phyloP scores from a whole-genome alignment of 441 rosid species.

The Brassica balearica region DNA sequence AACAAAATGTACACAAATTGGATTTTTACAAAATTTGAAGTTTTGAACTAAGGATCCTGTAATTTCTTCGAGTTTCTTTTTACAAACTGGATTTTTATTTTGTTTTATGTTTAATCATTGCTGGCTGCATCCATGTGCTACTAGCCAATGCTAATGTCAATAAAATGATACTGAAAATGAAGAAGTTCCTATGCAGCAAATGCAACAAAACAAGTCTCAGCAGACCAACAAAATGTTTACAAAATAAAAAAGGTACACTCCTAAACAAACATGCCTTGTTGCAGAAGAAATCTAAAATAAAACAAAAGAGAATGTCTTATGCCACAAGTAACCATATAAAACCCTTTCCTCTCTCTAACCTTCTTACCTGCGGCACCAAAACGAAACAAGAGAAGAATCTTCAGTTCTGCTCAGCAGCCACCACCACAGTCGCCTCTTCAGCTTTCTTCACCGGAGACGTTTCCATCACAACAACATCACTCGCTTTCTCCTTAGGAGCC shows the following conservation, averaged over 20 bases:
- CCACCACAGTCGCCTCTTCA: slow-evolving; percentile 16
- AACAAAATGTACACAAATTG: not conserved
- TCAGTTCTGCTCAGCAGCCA: slow-evolving; percentile 35
- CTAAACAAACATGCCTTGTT: slow-evolving; percentile 5
- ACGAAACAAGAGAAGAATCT: slow-evolving; percentile 5
- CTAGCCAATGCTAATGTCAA: not conserved
- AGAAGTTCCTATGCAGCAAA: not conserved
- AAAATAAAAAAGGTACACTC: not conserved
- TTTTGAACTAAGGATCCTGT: not conserved
- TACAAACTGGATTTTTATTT: no score
- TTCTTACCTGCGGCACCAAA: slow-evolving; percentile 5
- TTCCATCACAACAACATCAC: slow-evolving; percentile 34
- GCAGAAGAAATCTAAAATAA: not conserved
- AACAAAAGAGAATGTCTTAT: slow-evolving; percentile 18
- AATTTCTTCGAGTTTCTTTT: no score
- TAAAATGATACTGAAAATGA: not conserved
- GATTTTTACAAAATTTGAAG: not conserved
- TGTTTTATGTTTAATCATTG: not conserved
- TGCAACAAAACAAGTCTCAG: not conserved
- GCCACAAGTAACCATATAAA: slow-evolving; percentile 26
- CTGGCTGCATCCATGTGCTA: not conserved
- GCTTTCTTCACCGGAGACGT: slow-evolving; percentile 24
- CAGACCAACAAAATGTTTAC: not conserved
- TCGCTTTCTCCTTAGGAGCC: slow-evolving; percentile 33
- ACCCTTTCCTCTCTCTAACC: slow-evolving; percentile 7